Conservation (phyloP, 2,329 filamentous ascomycete species). For the Apiospora hydei region DNA sequence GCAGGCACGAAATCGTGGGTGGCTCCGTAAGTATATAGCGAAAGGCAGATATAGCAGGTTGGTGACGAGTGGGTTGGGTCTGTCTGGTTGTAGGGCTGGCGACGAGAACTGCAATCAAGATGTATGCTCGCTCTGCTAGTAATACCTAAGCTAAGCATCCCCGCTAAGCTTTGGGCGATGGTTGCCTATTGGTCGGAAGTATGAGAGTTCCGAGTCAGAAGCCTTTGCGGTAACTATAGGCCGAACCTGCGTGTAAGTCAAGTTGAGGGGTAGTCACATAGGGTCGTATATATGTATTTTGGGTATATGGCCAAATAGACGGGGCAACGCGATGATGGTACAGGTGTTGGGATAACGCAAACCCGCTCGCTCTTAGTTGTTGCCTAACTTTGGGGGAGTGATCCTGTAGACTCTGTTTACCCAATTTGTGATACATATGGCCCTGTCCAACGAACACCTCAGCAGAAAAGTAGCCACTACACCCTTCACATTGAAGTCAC, state of each 20-base stretch:
- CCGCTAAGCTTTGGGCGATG: background rate
- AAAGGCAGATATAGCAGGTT: background rate
- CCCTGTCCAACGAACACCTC: background rate
- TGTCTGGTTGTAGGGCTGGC: background rate
- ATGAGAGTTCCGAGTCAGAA: constrained; percentile 8
- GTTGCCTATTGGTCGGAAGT: background rate
- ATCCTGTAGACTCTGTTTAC: constrained; percentile 9
- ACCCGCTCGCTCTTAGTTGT: background rate
- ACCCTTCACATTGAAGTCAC: background rate
- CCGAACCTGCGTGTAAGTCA: background rate
- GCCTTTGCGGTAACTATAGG: background rate
- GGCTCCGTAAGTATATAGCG: background rate
- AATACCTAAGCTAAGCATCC: background rate
- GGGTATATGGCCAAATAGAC: background rate
- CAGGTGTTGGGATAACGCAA: background rate
- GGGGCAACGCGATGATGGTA: background rate
- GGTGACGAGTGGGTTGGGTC: background rate
- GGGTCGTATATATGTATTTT: no score
- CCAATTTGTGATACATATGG: background rate
- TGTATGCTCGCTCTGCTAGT: background rate
- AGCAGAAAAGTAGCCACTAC: background rate
- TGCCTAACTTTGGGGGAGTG: background rate
- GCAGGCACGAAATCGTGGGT: background rate
- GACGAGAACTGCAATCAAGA: background rate
- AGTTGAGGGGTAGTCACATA: background rate